Evolutionary conservation across 129 eudicot species (phyloP), one percentile per base, ranked within the genome.

Genomic region (Artemisia annua): DNA sequence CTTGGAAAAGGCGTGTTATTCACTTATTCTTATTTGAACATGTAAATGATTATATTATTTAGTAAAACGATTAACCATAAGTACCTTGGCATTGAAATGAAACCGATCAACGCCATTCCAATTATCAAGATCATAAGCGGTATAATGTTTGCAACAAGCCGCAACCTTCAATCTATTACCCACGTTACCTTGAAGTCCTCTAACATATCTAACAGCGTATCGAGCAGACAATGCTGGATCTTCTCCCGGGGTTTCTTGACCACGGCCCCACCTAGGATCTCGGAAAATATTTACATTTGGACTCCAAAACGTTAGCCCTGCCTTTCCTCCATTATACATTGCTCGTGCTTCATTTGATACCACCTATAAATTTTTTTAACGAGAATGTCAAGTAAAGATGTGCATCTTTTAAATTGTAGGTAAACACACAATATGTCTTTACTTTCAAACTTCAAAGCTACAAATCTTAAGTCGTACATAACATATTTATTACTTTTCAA

Each of bases 221-320:
- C 82, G 74, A 32, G 96, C 87, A 3, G 97, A 80, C 17, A 90
- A 15, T 7, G 70, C 26, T 16, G 99, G 99, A 83, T 94, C 99
- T 74, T 94, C 99, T 2, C 99, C 99, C 0, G 99, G 99, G 2
- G 99, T 94, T 83, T 94, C 99, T 71, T 90, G 99, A 51, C 97
- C 99, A 35, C 99, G 79, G 0, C 99, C 99, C 99, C 99, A 94
- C 53, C 99, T 84, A 0, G 99, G 99, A 72, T 94, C 99, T 24
- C 99, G 82, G 14, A 90, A 86, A 22, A 94, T 90, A 64, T 94
- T 94, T 72, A 94, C 96, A 74, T 94, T 94, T 35, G 99, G 99
- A 70, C 99, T 94, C 99, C 99, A 94, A 80, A 64, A 94, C 32
- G 99, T 94, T 20, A 94, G 60, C 13, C 97, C 97, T 0, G 96